These are phyloP conservation scores for Monilinia vaccinii-corymbosi DNA, from an alignment of 2,329 filamentous ascomycete species.

Conservation along the genomic window DNA sequence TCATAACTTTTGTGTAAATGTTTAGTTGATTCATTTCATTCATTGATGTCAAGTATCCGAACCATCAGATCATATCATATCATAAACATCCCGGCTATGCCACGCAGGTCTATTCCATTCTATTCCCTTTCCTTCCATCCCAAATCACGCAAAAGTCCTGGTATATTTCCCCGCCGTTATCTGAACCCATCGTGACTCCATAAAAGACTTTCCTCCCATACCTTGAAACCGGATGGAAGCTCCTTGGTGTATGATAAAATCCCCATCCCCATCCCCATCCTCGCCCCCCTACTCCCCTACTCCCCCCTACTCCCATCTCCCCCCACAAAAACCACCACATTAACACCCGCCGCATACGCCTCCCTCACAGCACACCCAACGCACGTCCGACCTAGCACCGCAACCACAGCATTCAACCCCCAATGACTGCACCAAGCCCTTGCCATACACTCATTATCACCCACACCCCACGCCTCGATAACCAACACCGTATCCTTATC, in stretches of 20 bases:
- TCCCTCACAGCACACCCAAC: slow-evolving; percentile 67
- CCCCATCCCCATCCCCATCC: not conserved
- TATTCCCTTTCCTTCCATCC: not conserved
- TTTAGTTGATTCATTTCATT: not conserved
- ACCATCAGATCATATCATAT: not conserved
- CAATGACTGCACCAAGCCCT: slow-evolving; percentile 71
- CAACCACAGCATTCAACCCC: slow-evolving; percentile 62
- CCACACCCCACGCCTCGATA: slow-evolving; percentile 63
- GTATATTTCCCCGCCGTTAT: not conserved
- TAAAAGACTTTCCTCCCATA: not conserved
- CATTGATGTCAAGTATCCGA: too few species aligned
- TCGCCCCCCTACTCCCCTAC: too few species aligned
- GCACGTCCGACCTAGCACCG: slow-evolving; percentile 54
- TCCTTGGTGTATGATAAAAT: not conserved
- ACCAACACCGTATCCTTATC: slow-evolving; percentile 60
- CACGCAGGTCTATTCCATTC: too few species aligned
- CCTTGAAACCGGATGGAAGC: not conserved
- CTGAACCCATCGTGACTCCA: not conserved
- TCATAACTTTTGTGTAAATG: too few species aligned
- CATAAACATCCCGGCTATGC: not conserved
- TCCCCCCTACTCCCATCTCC: not conserved
- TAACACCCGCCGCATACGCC: slow-evolving; percentile 64
- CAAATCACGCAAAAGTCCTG: not conserved
- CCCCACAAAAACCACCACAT: slow-evolving; percentile 57
- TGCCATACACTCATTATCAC: slow-evolving; percentile 68